Base-by-base conservation (phyloP, 208 protist species). In the Trypanosoma avium region DNA sequence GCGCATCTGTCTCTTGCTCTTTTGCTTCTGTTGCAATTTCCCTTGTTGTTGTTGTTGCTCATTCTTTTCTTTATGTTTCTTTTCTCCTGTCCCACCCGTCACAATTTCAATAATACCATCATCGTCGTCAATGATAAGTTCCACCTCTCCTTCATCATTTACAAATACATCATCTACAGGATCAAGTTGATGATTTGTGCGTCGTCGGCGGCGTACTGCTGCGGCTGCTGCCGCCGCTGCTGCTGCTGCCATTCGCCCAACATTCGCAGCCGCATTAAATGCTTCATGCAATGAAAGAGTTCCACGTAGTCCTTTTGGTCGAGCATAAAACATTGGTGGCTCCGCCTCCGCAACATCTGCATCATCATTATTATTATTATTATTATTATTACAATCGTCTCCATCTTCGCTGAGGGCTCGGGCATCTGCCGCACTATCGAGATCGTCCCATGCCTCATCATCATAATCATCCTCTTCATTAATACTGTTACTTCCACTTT, bases 111-210 rank as follows among this genome's bases (percentile, higher is more conserved):
- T 47, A 59, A 96, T 84, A 24, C 88, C 86, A 60, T 96, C 91
- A 50, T 96, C 91, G 50, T 94, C 87, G 55, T 92, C 85, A 47
- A 96, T 82, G 38, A 78, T 66, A 22, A 96, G 79, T 77, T 94
- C 88, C 53, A 93, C 82, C 61, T 93, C 86, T 0, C 89, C 89
- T 12, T 86, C 77, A 2, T 70, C 59, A 61, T 93, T 91, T 29
- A 95, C 62, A 61, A 95, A 92, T 0, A 80, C 89, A 52, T 84
- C 79, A 32, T 67, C 64, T 48, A 86, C 84, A 2, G 78, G 82
- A 42, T 90, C 85, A 6, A 94, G 76, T 62, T 94, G 88, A 48
- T 90, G 82, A 64, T 94, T 94, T 13, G 75, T 84, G 19, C 76
- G 74, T 48, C 67, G 73, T 65, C 78, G 81, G 42, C 80, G 77